Base-by-base conservation (phyloP, 2,329 filamentous ascomycete species). In the Exophiala sp. region DNA sequence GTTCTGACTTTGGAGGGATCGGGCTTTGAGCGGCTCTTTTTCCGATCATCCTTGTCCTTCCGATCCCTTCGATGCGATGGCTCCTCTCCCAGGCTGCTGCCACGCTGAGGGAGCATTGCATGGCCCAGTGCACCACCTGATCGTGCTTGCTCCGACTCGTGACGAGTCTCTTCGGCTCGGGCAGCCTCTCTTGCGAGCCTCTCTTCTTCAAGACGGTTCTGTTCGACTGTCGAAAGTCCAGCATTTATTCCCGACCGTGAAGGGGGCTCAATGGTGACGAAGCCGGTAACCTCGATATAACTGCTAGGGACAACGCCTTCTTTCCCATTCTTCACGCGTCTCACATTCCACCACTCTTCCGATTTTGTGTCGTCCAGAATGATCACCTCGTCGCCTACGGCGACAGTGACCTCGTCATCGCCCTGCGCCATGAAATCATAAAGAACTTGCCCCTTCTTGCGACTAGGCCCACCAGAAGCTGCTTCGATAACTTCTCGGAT, bases 261-360 rank as follows among this genome's bases (percentile, higher is more conserved):
- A 22, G 70, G 62, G 21, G 75, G 68, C 29, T 77, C 71, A 3
- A 77, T 70, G 7, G 77, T 66, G 19, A 83, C 68, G 10, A 79
- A 78, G 48, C 88, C 88, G 18, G 82, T 90, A 45, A 95, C 74
- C 67, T 98, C 91, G 60, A 98, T 84, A 64, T 97, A 98, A 69
- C 88, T 95, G 73, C 89, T 93, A 11, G 93, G 93, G 7, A 98
- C 90, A 21, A 98, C 93, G 32, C 93, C 93, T 70, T 96, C 88
- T 65, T 89, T 93, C 60, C 88, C 88, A 65, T 89, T 97, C 72
- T 89, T 94, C 56, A 96, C 64, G 29, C 90, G 81, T 52, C 86
- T 81, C 29, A 98, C 88, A 74, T 93, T 89, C 91, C 93, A 97
- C 93, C 93, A 98, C 65, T 98, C 93, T 52, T 96, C 89, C 56